Base-by-base conservation (phyloP, 805 yeast species). In the Pichia phayaonensis region DNA sequence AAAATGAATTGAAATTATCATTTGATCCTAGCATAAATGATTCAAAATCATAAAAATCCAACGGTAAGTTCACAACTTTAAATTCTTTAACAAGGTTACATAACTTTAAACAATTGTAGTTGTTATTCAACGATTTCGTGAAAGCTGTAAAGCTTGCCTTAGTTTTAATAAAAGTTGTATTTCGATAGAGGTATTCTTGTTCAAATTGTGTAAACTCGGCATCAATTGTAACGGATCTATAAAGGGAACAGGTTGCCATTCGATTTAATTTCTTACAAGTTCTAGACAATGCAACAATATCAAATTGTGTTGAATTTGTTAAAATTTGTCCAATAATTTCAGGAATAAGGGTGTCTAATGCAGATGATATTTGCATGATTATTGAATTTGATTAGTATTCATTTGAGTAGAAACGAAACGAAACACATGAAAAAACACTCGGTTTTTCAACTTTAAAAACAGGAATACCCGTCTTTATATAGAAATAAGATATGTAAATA, bases 11-110 rank as follows among this genome's bases (percentile, higher is more conserved):
- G 8, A n/a, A 31, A 34, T 46, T 44, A 15, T 39, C 20, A 10
- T 34, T 34, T 16, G n/a, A 34, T 29, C 45, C 45, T 4, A 42
- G 13, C 21, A 61, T 43, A 26, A 51, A 48, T 8, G 43, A 40
- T 40, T 63, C 65, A 40, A 64, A 59, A 29, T 63, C 63, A 23
- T 62, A 61, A 47, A 62, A 62, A 38, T 64, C 67, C 18, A 51
- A 49, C 16, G 66, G 66, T 15, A 61, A 44, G 29, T 51, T 46
- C 1, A 53, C 53, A 2, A 63, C 59, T 5, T 43, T 34, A 21
- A 64, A 50, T 8, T 36, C 5, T 8, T 42, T 41, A 4, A 51
- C 47, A 7, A 38, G 29, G 3, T 16, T n/a, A 44, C 51, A 50
- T 21, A 48, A 42, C 2, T 22, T 40, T 2, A 15, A 5, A n/a